Evolutionary conservation across 106 monocot species (phyloP).

Genomic region (Apostasia ramifera): DNA sequence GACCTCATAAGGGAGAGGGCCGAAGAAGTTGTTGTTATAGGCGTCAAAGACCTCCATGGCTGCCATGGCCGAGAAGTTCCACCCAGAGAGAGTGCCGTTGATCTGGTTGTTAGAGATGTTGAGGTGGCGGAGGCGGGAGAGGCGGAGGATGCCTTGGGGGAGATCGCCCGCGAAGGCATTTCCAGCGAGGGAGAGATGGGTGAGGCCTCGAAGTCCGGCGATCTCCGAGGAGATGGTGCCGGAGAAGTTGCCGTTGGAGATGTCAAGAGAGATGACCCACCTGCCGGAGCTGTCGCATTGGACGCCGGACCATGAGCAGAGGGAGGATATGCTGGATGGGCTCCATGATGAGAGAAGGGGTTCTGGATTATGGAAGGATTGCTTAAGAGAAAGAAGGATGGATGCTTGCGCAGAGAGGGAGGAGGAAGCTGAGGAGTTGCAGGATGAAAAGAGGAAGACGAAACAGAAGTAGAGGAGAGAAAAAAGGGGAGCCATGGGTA

Average conservation of each 20-base stretch:
- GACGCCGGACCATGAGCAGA: conserved; percentile 65
- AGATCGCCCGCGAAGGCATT: conserved; percentile 40
- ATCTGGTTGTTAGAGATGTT: conserved; percentile 75
- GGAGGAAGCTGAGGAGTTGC: not conserved
- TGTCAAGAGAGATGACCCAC: conserved; percentile 34
- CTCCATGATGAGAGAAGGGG: conserved; percentile 37
- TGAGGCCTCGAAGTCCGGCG: conserved; percentile 20
- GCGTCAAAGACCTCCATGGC: conserved; percentile 58
- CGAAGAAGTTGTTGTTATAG: conserved; percentile 75
- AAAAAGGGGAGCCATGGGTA: conserved; percentile 12
- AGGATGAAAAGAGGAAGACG: conserved; percentile 1
- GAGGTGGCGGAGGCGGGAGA: conserved; percentile 23
- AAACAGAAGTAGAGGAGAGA: conserved; percentile 5
- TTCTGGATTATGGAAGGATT: conserved; percentile 25
- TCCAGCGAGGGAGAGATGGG: conserved; percentile 22
- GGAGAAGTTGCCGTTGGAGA: conserved; percentile 67
- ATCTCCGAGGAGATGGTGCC: conserved; percentile 35
- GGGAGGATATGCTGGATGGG: conserved; percentile 14
- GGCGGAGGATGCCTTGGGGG: conserved; percentile 8
- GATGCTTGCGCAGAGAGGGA: conserved; percentile 40
- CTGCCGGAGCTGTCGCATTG: conserved; percentile 26
- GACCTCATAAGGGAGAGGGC: conserved; percentile 43
- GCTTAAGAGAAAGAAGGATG: conserved; percentile 46
- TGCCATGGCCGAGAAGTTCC: conserved; percentile 32
- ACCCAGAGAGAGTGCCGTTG: conserved; percentile 30